phyloP scores from a whole-genome alignment of 164 flowering plant species.

The Aristolochia californica region DNA sequence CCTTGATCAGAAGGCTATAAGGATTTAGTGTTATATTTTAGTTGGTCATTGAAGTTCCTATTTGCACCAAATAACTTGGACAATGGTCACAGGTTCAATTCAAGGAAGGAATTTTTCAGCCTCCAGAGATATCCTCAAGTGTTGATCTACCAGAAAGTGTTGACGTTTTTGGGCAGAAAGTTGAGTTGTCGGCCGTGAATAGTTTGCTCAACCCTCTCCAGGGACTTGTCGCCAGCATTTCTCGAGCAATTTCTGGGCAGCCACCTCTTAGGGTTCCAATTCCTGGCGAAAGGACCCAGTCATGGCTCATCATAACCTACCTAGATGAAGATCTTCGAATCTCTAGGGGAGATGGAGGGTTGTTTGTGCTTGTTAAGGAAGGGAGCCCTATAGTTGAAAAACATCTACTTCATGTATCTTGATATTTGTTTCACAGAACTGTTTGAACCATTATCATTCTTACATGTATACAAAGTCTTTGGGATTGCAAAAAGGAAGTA shows the following conservation, averaged over 20 bases:
- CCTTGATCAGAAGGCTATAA: background rate
- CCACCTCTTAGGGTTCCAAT: constrained; percentile 70
- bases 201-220: constrained; percentile 60
- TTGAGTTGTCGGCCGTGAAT: constrained; percentile 51
- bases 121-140: constrained; percentile 75
- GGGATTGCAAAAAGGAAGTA: too few species aligned
- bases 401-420: constrained; percentile 16
- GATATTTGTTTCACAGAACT: too few species aligned
- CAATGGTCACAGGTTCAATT: constrained; percentile 50
- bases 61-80: background rate
- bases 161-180: constrained; percentile 68
- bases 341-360: constrained; percentile 96
- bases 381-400: constrained; percentile 64
- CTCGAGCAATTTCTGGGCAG: constrained; percentile 67
- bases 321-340: constrained; percentile 81
- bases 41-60: background rate
- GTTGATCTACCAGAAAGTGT: constrained; percentile 57
- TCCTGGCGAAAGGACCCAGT: constrained; percentile 58
- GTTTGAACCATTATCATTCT: too few species aligned
- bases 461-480: too few species aligned
- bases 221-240: constrained; percentile 43
- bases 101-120: constrained; percentile 71
- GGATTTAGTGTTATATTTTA: background rate
- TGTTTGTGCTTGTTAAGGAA: constrained; percentile 85
- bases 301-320: constrained; percentile 81